Evolutionary conservation across 176 grass and related monocot species (phyloP).

Genomic region (Alloteropsis semialata): DNA sequence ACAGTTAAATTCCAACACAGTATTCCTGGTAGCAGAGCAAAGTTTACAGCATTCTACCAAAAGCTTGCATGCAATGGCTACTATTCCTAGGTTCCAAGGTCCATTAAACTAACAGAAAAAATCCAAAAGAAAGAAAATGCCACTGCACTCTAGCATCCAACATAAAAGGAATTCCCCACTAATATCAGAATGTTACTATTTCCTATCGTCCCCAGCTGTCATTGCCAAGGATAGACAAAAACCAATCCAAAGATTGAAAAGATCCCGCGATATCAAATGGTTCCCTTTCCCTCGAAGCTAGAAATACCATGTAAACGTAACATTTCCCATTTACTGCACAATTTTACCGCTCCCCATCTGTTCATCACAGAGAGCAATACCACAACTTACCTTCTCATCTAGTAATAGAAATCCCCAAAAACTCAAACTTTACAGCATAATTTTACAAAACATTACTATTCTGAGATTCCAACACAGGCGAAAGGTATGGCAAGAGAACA

Average conservation of each 20-base stretch:
- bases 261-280: background rate
- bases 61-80: background rate
- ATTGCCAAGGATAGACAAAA: background rate
- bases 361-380: background rate
- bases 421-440: background rate
- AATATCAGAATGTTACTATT: slow-evolving; percentile 33
- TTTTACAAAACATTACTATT: background rate
- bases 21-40: background rate
- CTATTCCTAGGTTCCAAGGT: slow-evolving; percentile 41
- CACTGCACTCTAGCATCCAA: slow-evolving; percentile 28
- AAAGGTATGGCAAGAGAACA: background rate
- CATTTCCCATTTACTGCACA: background rate
- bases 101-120: slow-evolving; percentile 34
- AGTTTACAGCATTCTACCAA: background rate
- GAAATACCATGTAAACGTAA: slow-evolving; percentile 5
- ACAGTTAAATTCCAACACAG: background rate
- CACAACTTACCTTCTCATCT: background rate
- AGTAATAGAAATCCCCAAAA: background rate
- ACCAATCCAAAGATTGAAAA: background rate
- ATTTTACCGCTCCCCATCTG: background rate
- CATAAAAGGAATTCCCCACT: slow-evolving; percentile 21
- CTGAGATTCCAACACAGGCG: background rate
- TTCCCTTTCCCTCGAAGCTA: background rate
- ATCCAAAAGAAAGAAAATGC: slow-evolving; percentile 27
- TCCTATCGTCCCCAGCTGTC: background rate